These are phyloP conservation scores for Rutstroemia sp. DNA, from an alignment of 2,329 filamentous ascomycete species.

Conservation along the genomic window DNA sequence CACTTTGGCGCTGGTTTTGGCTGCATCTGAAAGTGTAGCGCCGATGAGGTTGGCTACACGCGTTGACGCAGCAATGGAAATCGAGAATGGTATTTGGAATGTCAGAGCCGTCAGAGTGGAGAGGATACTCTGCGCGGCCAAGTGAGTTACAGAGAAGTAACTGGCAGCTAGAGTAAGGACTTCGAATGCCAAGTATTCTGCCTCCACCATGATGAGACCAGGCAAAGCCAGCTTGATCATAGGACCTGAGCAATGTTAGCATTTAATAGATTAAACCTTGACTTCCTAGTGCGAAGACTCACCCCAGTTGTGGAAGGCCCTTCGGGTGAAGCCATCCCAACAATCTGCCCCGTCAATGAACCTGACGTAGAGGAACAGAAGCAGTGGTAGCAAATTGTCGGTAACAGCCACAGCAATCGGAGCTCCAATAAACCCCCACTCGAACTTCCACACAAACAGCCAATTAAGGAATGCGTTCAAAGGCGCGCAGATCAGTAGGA, in stretches of 20 bases:
- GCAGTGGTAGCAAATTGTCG: conserved; percentile 64
- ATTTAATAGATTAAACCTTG: neutral
- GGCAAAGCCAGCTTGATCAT: conserved; percentile 87
- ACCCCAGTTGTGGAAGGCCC: conserved; percentile 65
- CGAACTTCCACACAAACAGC: conserved; percentile 66
- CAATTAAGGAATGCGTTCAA: conserved; percentile 73
- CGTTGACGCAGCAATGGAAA: conserved; percentile 82
- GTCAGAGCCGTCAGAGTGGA: conserved; percentile 71
- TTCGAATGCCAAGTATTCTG: conserved; percentile 90
- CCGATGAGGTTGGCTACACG: conserved; percentile 89
- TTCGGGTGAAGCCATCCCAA: conserved; percentile 71
- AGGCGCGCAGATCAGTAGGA: conserved; percentile 68
- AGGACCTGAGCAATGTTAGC: conserved; percentile 36
- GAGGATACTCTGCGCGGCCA: conserved; percentile 84
- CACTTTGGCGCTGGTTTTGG: conserved; percentile 73
- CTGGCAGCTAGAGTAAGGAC: conserved; percentile 77
- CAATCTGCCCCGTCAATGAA: conserved; percentile 67
- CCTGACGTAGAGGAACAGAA: conserved; percentile 68
- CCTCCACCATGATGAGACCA: conserved; percentile 88
- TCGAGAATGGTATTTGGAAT: conserved; percentile 87
- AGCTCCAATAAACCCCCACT: conserved; percentile 68
- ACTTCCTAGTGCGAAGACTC: conserved; percentile 2
- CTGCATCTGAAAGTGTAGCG: conserved; percentile 71
- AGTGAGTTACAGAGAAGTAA: conserved; percentile 68
- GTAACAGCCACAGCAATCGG: conserved; percentile 71